phyloP scores from a whole-genome alignment of 2,329 filamentous ascomycete species.

The Phialophora tarda region DNA sequence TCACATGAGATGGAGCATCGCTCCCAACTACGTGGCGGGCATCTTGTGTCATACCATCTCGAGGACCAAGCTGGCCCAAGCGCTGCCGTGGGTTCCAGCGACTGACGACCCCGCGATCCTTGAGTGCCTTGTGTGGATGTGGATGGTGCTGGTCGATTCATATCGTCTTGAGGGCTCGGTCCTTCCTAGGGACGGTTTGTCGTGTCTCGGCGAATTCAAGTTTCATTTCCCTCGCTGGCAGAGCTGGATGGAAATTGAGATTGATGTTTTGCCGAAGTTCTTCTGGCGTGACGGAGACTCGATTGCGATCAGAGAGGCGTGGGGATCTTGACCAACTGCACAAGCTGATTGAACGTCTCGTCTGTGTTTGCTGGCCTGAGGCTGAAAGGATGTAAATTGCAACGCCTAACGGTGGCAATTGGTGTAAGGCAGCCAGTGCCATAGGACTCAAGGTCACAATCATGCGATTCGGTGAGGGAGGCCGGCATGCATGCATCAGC shows the following conservation, averaged over 20 bases:
- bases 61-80: slow-evolving; percentile 6
- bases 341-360: not conserved
- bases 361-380: not conserved
- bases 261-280: slow-evolving; percentile 8
- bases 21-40: slow-evolving; percentile 16
- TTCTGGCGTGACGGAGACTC: slow-evolving; percentile 13
- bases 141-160: slow-evolving; percentile 13
- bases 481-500: not conserved
- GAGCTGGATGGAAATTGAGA: slow-evolving; percentile 9
- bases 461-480: not conserved
- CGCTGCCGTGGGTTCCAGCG: not conserved
- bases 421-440: not conserved
- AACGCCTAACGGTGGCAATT: not conserved
- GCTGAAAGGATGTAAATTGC: not conserved
- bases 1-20: slow-evolving; percentile 15
- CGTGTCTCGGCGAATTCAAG: slow-evolving; percentile 16
- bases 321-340: not conserved
- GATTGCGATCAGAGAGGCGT: slow-evolving; percentile 7
- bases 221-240: slow-evolving; percentile 13
- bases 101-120: not conserved
- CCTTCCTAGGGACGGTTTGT: slow-evolving; percentile 2
- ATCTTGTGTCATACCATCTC: slow-evolving; percentile 17
- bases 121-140: slow-evolving; percentile 14
- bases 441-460: not conserved
- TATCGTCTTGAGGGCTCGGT: slow-evolving; percentile 11